Conservation (phyloP, 805 yeast genomes). For the Ogataea siamensis region DNA sequence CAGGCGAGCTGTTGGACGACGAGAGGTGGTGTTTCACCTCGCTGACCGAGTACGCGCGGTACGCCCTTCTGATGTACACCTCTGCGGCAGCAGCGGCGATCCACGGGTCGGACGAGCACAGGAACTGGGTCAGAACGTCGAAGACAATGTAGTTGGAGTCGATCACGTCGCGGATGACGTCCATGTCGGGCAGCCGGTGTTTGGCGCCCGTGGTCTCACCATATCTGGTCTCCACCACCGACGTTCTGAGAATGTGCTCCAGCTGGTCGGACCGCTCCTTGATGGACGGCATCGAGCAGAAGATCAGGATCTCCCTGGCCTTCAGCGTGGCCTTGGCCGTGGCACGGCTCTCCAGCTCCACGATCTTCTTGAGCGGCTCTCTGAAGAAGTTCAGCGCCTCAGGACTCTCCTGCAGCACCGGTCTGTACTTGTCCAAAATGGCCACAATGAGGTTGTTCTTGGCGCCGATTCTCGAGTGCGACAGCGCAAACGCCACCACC, state of each 20-base stretch:
- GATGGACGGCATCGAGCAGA: slow-evolving; percentile 94
- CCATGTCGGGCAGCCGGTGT: slow-evolving; percentile 79
- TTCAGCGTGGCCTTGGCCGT: slow-evolving; percentile 92
- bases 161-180: slow-evolving; percentile 82
- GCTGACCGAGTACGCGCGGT: slow-evolving; percentile 90
- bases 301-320: slow-evolving; percentile 94
- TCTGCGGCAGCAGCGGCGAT: slow-evolving; percentile 96
- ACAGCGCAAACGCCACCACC: slow-evolving; percentile 72
- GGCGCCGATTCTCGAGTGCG: slow-evolving; percentile 91
- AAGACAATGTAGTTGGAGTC: slow-evolving; percentile 96
- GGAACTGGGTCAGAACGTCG: slow-evolving; percentile 91
- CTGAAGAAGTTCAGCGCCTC: slow-evolving; percentile 66
- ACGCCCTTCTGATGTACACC: slow-evolving; percentile 94
- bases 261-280: slow-evolving; percentile 96
- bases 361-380: slow-evolving; percentile 70
- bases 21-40: slow-evolving; percentile 62
- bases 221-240: slow-evolving; percentile 85
- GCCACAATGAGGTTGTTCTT: slow-evolving; percentile 89
- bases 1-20: slow-evolving; percentile 52
- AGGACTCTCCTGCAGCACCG: slow-evolving; percentile 69
- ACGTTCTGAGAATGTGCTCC: slow-evolving; percentile 89
- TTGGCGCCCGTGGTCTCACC: slow-evolving; percentile 74
- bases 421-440: slow-evolving; percentile 77
- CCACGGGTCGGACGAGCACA: slow-evolving; percentile 78
- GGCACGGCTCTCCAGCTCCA: slow-evolving; percentile 84